Evolutionary conservation across 352 stramenopile species (phyloP), one percentile per base, ranked within the genome.

Genomic region (Phytophthora sojae): DNA sequence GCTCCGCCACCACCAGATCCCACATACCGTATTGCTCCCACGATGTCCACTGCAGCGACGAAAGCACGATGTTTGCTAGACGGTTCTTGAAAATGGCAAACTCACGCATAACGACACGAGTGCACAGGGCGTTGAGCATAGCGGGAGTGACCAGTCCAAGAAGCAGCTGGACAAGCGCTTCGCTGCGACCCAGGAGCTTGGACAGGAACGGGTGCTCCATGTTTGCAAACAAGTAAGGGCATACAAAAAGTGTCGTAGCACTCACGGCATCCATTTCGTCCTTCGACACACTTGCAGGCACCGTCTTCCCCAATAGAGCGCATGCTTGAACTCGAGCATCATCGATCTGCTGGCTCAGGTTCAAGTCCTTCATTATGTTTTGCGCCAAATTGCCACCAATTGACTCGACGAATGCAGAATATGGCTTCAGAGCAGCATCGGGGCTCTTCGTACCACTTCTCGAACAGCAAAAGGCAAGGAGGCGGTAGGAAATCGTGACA

Each of bases 11-110:
- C 6, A 95, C 79, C 14, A 96, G 75, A 66, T 96, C 89, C 89
- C 89, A 96, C 61, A 94, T 76, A 1, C 80, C 81, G 49, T 84
- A 91, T 67, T 96, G 89, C 56, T 96, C 87, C 87, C 87, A 96
- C 17, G 89, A 94, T 14, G 71, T 94, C 89, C 89, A 96, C 56
- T 90, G 72, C 12, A 96, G 71, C 15, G 89, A 96, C 26, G 87
- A 87, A 6, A 95, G 69, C 17, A 96, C 64, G 3, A 93, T 78
- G 44, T 88, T 95, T 15, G 87, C 76, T 15, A 94, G 67, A 1
- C 84, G 87, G n/a, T 78, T 85, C 54, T 83, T 82, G 44, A 94
- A 88, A 51, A 96, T 76, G 6, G 80, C 75, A 62, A 94, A 95
- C 55, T 96, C 88, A 42, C 88, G 75, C n/a, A 93, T 80, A 45